Percentiles rank a stretch among this genome's conserved stretches.
Evolutionary conservation across 2,329 filamentous ascomycete genomes (phyloP).

Genomic region (Gnomoniopsis smithogilvyi): DNA sequence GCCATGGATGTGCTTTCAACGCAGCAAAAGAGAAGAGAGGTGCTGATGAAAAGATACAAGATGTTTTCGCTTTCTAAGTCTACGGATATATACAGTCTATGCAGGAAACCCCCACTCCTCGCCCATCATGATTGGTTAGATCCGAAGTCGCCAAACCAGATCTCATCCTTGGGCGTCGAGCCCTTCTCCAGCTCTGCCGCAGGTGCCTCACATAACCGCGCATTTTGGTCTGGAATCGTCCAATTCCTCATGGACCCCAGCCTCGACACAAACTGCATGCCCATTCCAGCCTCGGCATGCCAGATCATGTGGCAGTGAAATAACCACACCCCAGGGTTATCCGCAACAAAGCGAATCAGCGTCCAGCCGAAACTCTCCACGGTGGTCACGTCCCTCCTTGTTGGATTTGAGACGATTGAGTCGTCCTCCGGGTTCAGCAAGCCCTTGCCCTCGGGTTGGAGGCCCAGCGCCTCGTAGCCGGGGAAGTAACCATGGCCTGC

Average conservation of each 20-base stretch:
- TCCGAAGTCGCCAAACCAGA: constrained; percentile 35
- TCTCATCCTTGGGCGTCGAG: constrained; percentile 45
- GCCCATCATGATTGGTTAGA: constrained; percentile 20
- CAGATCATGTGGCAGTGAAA: constrained; percentile 38
- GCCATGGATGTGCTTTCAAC: no score
- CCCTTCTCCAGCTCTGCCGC: constrained; percentile 45
- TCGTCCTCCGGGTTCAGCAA: constrained; percentile 33
- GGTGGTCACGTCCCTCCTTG: constrained; percentile 43
- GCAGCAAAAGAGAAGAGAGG: no score
- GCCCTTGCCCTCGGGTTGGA: constrained; percentile 30
- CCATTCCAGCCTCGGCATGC: constrained; percentile 37
- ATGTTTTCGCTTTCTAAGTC: not conserved
- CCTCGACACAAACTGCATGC: constrained; percentile 40
- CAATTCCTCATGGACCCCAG: constrained; percentile 41
- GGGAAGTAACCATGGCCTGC: constrained; percentile 62
- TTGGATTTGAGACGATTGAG: constrained; percentile 34
- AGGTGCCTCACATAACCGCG: constrained; percentile 39
- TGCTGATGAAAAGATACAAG: not conserved
- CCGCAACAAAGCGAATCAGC: constrained; percentile 44
- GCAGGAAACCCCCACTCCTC: not conserved
- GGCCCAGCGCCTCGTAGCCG: constrained; percentile 35
- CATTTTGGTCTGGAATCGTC: constrained; percentile 41
- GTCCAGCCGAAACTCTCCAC: constrained; percentile 49
- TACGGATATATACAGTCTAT: not conserved
- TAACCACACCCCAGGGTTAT: constrained; percentile 46